Percentiles rank a stretch among this genome's conserved stretches.
phyloP scores from a whole-genome alignment of 164 flowering plant species.

The Berberis vulgaris region DNA sequence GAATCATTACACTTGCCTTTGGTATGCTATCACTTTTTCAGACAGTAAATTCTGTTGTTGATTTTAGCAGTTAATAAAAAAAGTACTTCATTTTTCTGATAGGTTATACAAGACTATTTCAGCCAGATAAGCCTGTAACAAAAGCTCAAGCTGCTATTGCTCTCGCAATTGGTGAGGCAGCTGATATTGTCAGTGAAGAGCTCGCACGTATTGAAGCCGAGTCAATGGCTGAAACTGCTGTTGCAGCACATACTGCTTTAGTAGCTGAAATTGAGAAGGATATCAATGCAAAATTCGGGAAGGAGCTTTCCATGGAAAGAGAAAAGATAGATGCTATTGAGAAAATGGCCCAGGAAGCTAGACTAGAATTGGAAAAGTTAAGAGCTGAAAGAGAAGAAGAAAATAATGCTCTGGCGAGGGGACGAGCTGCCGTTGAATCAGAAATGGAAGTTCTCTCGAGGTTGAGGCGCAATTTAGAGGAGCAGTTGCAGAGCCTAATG shows the following conservation, averaged over 20 bases:
- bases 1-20: conserved; percentile 83
- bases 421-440: conserved; percentile 69
- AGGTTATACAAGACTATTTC: conserved; percentile 94
- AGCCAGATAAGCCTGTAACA: conserved; percentile 94
- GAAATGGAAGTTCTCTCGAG: conserved; percentile 79
- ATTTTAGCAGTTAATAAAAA: not conserved
- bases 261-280: conserved; percentile 92
- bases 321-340: conserved; percentile 69
- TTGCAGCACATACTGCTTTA: conserved; percentile 79
- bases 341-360: conserved; percentile 84
- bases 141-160: conserved; percentile 98
- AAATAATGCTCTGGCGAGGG: conserved; percentile 45
- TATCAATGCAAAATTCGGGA: conserved; percentile 64
- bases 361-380: conserved; percentile 58
- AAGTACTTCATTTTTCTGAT: not conserved
- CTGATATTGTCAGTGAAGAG: conserved; percentile 87
- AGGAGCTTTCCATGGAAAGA: conserved; percentile 65
- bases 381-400: conserved; percentile 62
- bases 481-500: conserved; percentile 68
- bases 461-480: conserved; percentile 72
- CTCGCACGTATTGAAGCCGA: conserved; percentile 98
- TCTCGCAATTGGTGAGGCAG: conserved; percentile 78
- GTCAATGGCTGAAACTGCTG: conserved; percentile 87
- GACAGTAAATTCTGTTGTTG: not conserved
- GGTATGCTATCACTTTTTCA: conserved; percentile 31